phyloP scores from a whole-genome alignment of 164 flowering plant species.

The Vitis cinerea region DNA sequence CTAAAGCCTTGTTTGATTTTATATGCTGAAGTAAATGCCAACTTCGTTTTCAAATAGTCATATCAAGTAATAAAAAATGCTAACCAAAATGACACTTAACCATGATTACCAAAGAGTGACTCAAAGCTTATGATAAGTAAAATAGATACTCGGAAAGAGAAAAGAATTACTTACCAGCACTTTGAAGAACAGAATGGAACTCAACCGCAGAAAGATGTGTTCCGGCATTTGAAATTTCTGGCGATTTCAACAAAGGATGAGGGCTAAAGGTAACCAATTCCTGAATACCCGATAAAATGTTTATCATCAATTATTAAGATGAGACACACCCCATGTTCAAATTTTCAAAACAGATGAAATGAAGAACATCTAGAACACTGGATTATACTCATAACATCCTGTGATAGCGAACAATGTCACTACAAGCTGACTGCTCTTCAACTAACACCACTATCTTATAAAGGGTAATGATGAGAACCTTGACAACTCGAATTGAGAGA shows the following conservation, averaged over 20 bases:
- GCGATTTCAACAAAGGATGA: conserved; percentile 61
- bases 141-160: too few species aligned
- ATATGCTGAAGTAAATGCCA: too few species aligned
- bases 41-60: too few species aligned
- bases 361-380: too few species aligned
- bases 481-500: conserved; percentile 80
- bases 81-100: too few species aligned
- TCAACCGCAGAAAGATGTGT: conserved; percentile 81
- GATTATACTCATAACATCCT: too few species aligned
- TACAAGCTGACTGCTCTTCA: background rate
- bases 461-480: conserved; percentile 36
- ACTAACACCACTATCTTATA: background rate
- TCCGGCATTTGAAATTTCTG: conserved; percentile 76
- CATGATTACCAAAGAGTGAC: background rate
- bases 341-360: background rate
- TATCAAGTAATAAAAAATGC: too few species aligned
- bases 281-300: conserved; percentile 33
- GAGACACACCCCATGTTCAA: background rate
- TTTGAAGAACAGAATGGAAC: conserved; percentile 78
- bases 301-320: background rate
- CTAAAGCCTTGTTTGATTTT: too few species aligned
- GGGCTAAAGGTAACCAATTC: conserved; percentile 85
- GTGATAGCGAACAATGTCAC: background rate
- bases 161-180: conserved; percentile 43
- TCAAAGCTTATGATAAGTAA: background rate